Conservation (phyloP, 371 early-diverging fungal species). For the Syncephalis fuscata region DNA sequence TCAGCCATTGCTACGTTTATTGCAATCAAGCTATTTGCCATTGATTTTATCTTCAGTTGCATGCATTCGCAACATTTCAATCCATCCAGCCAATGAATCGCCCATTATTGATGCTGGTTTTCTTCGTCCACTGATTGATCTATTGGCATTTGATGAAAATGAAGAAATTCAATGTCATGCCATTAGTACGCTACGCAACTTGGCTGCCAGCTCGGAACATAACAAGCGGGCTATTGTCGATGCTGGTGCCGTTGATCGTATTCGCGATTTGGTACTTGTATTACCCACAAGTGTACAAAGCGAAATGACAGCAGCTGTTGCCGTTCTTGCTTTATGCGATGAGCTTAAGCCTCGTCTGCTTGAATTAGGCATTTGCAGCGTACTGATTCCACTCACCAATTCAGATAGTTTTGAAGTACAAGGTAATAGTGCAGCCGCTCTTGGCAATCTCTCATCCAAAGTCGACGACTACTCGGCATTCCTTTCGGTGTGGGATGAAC, state of each 20-base stretch:
- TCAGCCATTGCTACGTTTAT: constrained; percentile 46
- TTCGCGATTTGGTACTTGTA: constrained; percentile 36
- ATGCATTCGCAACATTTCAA: constrained; percentile 84
- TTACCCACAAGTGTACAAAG: constrained; percentile 48
- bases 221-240: constrained; percentile 65
- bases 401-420: constrained; percentile 53
- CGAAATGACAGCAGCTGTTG: constrained; percentile 81
- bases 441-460: constrained; percentile 67
- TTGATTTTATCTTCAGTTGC: constrained; percentile 81
- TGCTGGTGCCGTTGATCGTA: constrained; percentile 63
- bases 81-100: constrained; percentile 72
- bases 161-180: constrained; percentile 80
- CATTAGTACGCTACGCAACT: constrained; percentile 68
- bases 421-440: constrained; percentile 70
- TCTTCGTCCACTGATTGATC: constrained; percentile 50
- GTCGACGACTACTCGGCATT: constrained; percentile 48
- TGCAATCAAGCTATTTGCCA: constrained; percentile 60
- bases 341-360: constrained; percentile 56
- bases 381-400: constrained; percentile 53
- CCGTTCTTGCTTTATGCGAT: constrained; percentile 64
- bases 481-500: constrained; percentile 44
- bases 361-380: constrained; percentile 36
- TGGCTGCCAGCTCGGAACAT: constrained; percentile 67
- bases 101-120: constrained; percentile 73
- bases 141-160: constrained; percentile 53